Percentiles rank a stretch among this genome's conserved stretches.
Conservation (phyloP, 2,329 filamentous ascomycete genomes). For the Sclerotinia sclerotiorum region DNA sequence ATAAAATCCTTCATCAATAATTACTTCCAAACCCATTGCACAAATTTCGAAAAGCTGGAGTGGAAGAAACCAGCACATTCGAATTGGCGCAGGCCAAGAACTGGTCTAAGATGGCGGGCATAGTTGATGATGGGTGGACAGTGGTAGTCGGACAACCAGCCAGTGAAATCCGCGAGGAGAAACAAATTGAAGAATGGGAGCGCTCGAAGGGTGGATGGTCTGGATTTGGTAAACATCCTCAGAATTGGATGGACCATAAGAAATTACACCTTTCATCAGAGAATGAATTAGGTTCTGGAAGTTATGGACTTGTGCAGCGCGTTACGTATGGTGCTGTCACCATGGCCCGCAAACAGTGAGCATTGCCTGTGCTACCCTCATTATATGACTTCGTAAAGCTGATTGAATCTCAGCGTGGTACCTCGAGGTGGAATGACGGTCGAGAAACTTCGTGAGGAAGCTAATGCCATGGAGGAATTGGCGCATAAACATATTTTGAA, state of each 20-base stretch:
- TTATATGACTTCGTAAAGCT: not conserved
- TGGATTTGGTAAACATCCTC: slow-evolving; percentile 33
- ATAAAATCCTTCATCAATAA: not conserved
- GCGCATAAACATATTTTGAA: slow-evolving; percentile 51
- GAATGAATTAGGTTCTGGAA: slow-evolving; percentile 45
- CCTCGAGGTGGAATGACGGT: slow-evolving; percentile 40
- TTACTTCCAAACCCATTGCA: not conserved
- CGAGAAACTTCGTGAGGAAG: slow-evolving; percentile 47
- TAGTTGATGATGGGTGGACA: slow-evolving; percentile 31
- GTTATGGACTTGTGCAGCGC: slow-evolving; percentile 48
- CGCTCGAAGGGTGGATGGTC: slow-evolving; percentile 32
- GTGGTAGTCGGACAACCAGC: slow-evolving; percentile 30
- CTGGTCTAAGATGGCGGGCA: slow-evolving; percentile 1
- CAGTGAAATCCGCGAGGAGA: slow-evolving; percentile 29
- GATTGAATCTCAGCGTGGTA: slow-evolving; percentile 36
- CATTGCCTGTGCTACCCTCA: not conserved
- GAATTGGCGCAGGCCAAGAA: not conserved
- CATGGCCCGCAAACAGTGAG: slow-evolving; percentile 47
- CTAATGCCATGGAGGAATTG: slow-evolving; percentile 49
- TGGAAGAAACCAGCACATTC: not conserved
- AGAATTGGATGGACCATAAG: slow-evolving; percentile 28
- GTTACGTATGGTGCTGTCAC: slow-evolving; percentile 44
- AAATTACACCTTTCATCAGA: slow-evolving; percentile 32
- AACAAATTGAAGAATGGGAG: slow-evolving; percentile 35
- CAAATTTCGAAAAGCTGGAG: not conserved